Evolutionary conservation across 2,329 filamentous ascomycete species (phyloP), one percentile per base, ranked within the genome.

Genomic region (Diaporthe vexans): DNA sequence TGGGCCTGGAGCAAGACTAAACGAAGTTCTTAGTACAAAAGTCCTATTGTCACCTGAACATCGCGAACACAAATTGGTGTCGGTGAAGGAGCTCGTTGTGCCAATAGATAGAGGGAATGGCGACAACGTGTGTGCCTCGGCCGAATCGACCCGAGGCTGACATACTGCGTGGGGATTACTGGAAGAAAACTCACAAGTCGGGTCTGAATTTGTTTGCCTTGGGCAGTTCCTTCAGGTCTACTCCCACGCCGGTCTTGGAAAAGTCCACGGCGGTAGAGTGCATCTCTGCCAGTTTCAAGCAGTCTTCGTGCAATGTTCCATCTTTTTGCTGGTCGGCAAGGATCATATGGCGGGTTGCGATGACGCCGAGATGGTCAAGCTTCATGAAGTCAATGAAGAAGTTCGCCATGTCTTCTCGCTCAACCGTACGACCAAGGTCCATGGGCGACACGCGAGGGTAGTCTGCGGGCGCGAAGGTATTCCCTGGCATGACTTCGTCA

Each of bases 321-420:
- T 78, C 35, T 0, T 77, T 51, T 33, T 82, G 81, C 73, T 90
- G 86, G 79, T 95, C 93, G 0, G 93, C 91, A 21, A 94, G 79
- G 0, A 93, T 87, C 77, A 91, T 86, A 78, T 95, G 93, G 3
- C 87, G 83, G 0, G 83, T 91, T 0, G 92, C 91, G 77, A 95
- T 94, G 58, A 91, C 80, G 0, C 92, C 92, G 1, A 94, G 82
- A 24, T 91, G 86, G 77, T 94, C 91, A 0, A 88, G 90, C 75
- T 88, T 86, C 91, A 94, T 94, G 75, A 94, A 95, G 21, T 91
- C 86, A n/a, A 97, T 87, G 76, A 97, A 97, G 82, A 96, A 97
- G 15, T 93, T 86, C 0, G 91, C 91, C 84, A 97, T 97, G 77
- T 97, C 94, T 0, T 88, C 81, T 2, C 82, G 81, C 1, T 82